Evolutionary conservation across 139 green algal species (phyloP).

Genomic region (Trebouxia sp.): DNA sequence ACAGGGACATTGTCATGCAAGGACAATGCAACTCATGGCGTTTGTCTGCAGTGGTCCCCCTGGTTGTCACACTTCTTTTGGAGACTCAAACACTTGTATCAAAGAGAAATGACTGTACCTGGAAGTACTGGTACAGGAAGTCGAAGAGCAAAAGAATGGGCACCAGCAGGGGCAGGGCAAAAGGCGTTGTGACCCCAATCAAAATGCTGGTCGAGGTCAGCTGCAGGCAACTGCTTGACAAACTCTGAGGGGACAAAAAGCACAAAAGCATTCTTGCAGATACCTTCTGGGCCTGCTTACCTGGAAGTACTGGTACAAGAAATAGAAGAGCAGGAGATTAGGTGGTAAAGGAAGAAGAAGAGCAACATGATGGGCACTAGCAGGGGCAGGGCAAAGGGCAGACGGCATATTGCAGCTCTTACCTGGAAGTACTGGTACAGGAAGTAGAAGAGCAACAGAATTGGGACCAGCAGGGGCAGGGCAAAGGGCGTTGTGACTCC

Average conservation of each 20-base stretch:
- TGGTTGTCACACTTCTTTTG: no score
- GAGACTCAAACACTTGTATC: not conserved
- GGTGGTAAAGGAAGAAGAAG: not conserved
- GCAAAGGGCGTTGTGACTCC: constrained; percentile 64
- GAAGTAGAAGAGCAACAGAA: constrained; percentile 69
- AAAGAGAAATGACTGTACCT: not conserved
- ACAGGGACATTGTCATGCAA: no score
- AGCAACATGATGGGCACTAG: constrained; percentile 67
- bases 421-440: constrained; percentile 69
- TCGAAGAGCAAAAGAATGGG: constrained; percentile 69
- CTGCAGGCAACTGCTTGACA: constrained; percentile 48
- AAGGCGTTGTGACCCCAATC: constrained; percentile 60
- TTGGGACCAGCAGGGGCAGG: constrained; percentile 65
- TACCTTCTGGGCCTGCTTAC: not conserved
- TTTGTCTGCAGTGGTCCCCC: not conserved
- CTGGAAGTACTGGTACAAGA: constrained; percentile 59
- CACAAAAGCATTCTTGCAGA: no score
- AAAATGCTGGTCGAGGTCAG: constrained; percentile 65
- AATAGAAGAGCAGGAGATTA: no score
- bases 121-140: constrained; percentile 66
- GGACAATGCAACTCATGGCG: no score
- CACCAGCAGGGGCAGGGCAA: constrained; percentile 67
- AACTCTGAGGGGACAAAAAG: not conserved
- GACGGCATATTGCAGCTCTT: not conserved
- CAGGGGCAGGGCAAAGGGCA: constrained; percentile 64